Percentiles rank a stretch among this genome's conserved stretches.
Conservation (phyloP, 2,329 filamentous ascomycete genomes). For the Diaporthe sp. region DNA sequence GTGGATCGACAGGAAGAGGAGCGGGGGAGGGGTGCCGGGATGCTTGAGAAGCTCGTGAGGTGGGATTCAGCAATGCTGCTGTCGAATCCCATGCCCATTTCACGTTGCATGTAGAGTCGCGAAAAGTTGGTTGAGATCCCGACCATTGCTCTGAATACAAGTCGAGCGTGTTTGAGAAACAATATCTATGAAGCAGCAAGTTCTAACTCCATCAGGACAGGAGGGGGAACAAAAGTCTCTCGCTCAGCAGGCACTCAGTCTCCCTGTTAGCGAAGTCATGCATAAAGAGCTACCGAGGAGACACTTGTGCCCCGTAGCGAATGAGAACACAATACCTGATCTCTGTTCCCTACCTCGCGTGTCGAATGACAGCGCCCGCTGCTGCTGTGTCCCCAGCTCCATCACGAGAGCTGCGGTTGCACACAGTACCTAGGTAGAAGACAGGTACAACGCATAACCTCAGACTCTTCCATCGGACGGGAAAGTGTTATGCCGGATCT, state of each 20-base stretch:
- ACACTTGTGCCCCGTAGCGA: neutral
- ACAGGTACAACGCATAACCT: neutral
- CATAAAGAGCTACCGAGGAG: conserved; percentile 1
- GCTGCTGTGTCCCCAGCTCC: neutral
- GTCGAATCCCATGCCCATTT: neutral
- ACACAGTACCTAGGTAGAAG: neutral
- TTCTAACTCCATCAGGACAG: neutral
- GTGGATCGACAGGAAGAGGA: conserved; percentile 31
- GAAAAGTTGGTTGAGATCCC: neutral
- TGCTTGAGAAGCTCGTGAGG: conserved; percentile 22
- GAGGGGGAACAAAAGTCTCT: neutral
- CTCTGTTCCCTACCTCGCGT: neutral
- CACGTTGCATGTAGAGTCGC: neutral
- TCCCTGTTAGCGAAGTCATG: neutral
- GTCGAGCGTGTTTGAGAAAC: neutral
- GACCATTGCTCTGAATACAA: neutral
- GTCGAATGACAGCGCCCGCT: neutral
- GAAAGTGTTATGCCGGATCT: neutral
- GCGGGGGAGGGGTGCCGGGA: conserved; percentile 28
- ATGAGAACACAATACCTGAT: neutral
- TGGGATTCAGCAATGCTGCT: conserved; percentile 11
- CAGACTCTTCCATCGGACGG: neutral
- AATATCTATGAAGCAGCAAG: neutral
- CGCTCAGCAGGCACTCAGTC: neutral
- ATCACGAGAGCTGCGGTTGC: neutral